Evolutionary conservation across 2,329 filamentous ascomycete species (phyloP).

Genomic region (Rachicladosporium sp.): DNA sequence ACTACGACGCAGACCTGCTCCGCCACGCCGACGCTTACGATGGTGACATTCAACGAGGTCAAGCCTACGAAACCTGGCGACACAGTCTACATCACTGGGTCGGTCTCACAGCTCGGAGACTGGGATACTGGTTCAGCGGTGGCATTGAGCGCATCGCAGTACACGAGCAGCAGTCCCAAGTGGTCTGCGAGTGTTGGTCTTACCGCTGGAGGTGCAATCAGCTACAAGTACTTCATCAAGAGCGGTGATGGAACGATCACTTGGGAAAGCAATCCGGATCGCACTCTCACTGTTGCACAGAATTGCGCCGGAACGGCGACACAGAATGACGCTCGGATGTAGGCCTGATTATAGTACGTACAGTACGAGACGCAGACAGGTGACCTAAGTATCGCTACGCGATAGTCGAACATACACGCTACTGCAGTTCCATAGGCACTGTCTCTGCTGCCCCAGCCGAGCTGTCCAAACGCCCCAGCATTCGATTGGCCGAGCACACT

Average conservation of each 20-base stretch:
- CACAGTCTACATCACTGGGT: slow-evolving; percentile 52
- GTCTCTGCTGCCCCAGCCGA: too few species aligned
- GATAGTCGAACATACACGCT: too few species aligned
- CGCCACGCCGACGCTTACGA: slow-evolving; percentile 16
- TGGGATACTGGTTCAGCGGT: slow-evolving; percentile 46
- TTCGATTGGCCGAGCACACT: too few species aligned
- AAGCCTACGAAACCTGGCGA: slow-evolving; percentile 49
- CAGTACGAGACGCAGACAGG: too few species aligned
- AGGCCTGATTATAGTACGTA: too few species aligned
- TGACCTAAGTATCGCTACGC: too few species aligned
- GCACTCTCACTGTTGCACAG: slow-evolving; percentile 18
- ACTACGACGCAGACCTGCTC: slow-evolving; percentile 9
- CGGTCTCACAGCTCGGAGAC: slow-evolving; percentile 41
- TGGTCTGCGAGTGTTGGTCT: slow-evolving; percentile 48
- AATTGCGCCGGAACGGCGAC: slow-evolving; percentile 12
- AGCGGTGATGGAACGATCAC: slow-evolving; percentile 38
- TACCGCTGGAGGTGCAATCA: slow-evolving; percentile 40
- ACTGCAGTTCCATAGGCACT: too few species aligned
- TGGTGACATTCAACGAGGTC: slow-evolving; percentile 49
- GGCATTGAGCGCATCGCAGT: slow-evolving; percentile 43
- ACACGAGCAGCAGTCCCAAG: slow-evolving; percentile 45
- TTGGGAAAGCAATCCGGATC: slow-evolving; percentile 49
- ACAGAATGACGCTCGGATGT: too few species aligned
- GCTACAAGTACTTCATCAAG: slow-evolving; percentile 58
- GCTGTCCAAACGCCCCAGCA: too few species aligned